Evolutionary conservation across 768 basidiomycete species (phyloP).

Genomic region (Leucocoprinus birnbaumii): DNA sequence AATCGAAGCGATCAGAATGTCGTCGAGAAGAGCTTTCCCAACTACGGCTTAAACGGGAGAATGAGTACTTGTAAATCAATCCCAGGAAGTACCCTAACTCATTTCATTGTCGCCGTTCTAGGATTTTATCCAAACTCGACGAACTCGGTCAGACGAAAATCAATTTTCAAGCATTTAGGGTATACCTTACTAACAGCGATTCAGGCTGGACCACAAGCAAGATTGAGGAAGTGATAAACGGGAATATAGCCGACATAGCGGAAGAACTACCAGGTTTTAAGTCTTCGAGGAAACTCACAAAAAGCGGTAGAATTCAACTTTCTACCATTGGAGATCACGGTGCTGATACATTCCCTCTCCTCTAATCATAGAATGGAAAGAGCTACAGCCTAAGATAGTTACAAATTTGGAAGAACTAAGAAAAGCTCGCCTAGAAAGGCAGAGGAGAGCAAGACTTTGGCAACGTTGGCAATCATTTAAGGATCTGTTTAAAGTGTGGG

Average conservation of each 20-base stretch:
- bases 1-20: not conserved
- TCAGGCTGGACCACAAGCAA: not conserved
- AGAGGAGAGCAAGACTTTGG: not conserved
- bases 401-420: not conserved
- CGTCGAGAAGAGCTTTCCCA: not conserved
- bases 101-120: no score
- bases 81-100: no score
- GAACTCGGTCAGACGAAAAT: constrained; percentile 2
- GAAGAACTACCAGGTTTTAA: no score
- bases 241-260: no score
- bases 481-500: not conserved
- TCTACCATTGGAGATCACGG: not conserved
- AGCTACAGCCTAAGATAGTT: not conserved
- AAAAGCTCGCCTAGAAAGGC: not conserved
- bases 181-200: not conserved
- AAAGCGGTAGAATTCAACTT: not conserved
- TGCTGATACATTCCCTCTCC: not conserved
- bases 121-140: not conserved
- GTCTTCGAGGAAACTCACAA: not conserved
- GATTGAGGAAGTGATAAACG: no score
- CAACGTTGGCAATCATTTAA: not conserved
- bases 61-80: no score
- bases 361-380: not conserved
- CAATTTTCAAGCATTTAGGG: no score
- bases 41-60: not conserved